These are phyloP conservation scores for Coprinopsis sp. DNA, from an alignment of 768 basidiomycete genomes.

Conservation along the genomic window DNA sequence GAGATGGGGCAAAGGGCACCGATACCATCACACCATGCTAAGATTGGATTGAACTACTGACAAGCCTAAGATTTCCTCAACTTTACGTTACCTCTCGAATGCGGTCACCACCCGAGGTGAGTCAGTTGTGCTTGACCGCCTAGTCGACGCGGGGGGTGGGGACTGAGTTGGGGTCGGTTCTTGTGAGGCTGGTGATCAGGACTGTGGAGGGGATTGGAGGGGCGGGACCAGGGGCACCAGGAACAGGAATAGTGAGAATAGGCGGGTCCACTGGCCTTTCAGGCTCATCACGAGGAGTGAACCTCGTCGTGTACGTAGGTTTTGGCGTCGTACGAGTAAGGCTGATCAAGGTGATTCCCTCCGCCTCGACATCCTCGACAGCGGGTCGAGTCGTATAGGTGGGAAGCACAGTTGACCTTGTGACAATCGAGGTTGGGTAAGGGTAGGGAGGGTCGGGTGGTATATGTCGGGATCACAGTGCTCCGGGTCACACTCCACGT, in stretches of 20 bases:
- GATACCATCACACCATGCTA: too few relatives aligned
- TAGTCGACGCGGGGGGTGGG: neutral
- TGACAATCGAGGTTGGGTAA: too few relatives aligned
- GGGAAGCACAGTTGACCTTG: too few relatives aligned
- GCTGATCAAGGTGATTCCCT: neutral
- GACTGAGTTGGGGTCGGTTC: neutral
- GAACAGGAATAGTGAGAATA: neutral
- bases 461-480: too few relatives aligned
- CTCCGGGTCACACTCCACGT: too few relatives aligned
- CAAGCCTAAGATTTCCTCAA: too few relatives aligned
- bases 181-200: constrained; percentile 1
- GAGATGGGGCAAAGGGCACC: too few relatives aligned
- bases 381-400: too few relatives aligned
- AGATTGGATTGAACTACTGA: neutral
- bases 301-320: too few relatives aligned
- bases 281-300: neutral
- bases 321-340: neutral
- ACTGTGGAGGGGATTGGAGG: neutral
- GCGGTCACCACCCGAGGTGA: neutral
- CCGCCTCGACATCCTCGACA: too few relatives aligned
- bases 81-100: neutral
- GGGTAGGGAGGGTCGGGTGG: too few relatives aligned
- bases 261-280: neutral
- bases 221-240: neutral
- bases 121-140: neutral